These are phyloP conservation scores for Trichosporon coremiiforme DNA, from an alignment of 1,284 basidiomycete genomes.

Conservation along the genomic window DNA sequence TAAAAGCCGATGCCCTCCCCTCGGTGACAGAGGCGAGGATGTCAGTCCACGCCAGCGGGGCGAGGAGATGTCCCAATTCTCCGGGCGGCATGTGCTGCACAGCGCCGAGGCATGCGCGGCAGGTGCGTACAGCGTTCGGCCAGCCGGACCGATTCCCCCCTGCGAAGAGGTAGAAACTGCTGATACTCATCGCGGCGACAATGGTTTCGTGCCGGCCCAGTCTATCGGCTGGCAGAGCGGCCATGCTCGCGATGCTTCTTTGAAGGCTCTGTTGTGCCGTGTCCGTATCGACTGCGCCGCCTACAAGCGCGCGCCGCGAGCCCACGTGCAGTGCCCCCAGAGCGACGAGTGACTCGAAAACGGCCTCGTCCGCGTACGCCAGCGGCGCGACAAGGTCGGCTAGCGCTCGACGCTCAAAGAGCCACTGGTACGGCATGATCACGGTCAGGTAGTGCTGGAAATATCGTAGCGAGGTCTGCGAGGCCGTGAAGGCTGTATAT, in stretches of 20 bases:
- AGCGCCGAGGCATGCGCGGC: constrained; percentile 32
- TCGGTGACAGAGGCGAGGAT: constrained; percentile 73
- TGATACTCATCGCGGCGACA: constrained; percentile 34
- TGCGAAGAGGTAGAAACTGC: constrained; percentile 38
- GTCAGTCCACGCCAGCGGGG: constrained; percentile 81
- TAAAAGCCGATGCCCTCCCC: constrained; percentile 63
- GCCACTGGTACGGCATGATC: constrained; percentile 42
- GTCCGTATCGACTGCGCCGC: not conserved
- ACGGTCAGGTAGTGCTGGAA: constrained; percentile 42
- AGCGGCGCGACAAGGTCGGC: constrained; percentile 35
- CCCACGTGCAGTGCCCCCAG: constrained; percentile 40
- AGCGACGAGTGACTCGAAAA: constrained; percentile 32
- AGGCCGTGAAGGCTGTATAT: not conserved
- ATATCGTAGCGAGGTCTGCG: constrained; percentile 27
- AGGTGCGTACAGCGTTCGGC: constrained; percentile 31
- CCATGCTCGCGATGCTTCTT: constrained; percentile 30
- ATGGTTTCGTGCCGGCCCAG: constrained; percentile 37
- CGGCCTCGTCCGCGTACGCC: constrained; percentile 33
- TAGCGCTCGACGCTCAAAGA: constrained; percentile 30
- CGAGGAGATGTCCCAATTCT: constrained; percentile 59
- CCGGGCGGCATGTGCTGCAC: constrained; percentile 18
- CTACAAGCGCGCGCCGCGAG: constrained; percentile 23
- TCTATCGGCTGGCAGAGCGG: constrained; percentile 29
- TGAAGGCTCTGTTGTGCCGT: constrained; percentile 28
- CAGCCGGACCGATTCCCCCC: constrained; percentile 36